A percentile compares a stretch with the other conserved stretches of the same genome.
phyloP scores from a whole-genome alignment of 345 rosid species.

The Garcia nutans region DNA sequence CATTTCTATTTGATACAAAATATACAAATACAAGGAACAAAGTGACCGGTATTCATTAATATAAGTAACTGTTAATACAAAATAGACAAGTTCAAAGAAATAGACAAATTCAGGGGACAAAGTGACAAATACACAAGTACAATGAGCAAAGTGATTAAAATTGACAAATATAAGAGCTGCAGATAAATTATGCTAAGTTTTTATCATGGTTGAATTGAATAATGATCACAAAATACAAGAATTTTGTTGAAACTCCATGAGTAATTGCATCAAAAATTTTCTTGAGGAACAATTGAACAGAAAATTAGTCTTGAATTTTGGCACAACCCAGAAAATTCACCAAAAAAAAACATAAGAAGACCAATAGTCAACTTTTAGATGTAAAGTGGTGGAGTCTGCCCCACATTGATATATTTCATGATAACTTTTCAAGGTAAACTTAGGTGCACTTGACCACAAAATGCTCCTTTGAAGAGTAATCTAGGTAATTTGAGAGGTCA shows the following conservation, averaged over 20 bases:
- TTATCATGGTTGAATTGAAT: too few species aligned
- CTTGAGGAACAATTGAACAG: background rate
- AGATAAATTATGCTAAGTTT: too few species aligned
- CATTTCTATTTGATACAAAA: too few species aligned
- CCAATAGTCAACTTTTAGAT: background rate
- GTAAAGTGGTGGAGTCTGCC: background rate
- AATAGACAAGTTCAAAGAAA: too few species aligned
- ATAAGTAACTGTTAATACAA: too few species aligned
- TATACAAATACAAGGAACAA: too few species aligned
- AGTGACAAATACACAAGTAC: too few species aligned
- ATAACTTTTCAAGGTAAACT: background rate
- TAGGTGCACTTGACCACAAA: too few species aligned
- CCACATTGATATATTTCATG: background rate
- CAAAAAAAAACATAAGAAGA: background rate
- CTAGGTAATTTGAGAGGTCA: background rate
- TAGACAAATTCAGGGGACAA: too few species aligned
- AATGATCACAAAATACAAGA: background rate
- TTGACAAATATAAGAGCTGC: too few species aligned
- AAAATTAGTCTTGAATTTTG: background rate
- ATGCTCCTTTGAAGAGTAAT: constrained; percentile 1
- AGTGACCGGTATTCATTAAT: too few species aligned
- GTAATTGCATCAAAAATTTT: background rate
- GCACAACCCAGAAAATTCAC: background rate
- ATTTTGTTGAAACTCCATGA: background rate
- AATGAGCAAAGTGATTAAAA: too few species aligned